Evolutionary conservation across 1,139 yeast genomes (phyloP).

Genomic region (Geotrichum cucujoidarum): DNA sequence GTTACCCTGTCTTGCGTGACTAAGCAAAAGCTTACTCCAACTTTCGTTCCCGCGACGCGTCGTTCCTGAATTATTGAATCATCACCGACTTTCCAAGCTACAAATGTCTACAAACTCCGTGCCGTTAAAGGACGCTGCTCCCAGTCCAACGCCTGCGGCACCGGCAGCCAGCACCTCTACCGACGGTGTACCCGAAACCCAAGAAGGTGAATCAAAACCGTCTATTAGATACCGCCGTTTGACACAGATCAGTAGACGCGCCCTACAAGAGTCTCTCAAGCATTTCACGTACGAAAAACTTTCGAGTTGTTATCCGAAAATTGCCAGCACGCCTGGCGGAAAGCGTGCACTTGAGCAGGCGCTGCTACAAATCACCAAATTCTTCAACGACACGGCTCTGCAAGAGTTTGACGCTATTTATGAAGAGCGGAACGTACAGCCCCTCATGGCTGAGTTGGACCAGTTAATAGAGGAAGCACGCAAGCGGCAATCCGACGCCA

Average conservation of each 20-base stretch:
- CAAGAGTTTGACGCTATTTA: conserved; percentile 64
- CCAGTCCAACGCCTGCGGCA: conserved; percentile 2
- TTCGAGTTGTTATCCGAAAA: conserved; percentile 60
- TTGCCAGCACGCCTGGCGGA: conserved; percentile 50
- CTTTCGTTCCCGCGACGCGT: too few relatives aligned
- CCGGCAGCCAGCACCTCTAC: background rate
- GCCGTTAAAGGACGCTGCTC: conserved; percentile 7
- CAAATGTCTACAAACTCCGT: background rate
- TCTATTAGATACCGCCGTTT: conserved; percentile 51
- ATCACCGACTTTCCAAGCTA: too few relatives aligned
- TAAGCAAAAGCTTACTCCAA: too few relatives aligned
- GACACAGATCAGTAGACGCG: conserved; percentile 54
- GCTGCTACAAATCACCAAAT: conserved; percentile 53
- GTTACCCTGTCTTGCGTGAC: too few relatives aligned
- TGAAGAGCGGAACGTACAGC: conserved; percentile 54
- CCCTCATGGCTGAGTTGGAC: conserved; percentile 61
- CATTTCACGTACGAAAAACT: conserved; percentile 58
- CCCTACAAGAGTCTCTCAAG: conserved; percentile 62
- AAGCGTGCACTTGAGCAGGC: conserved; percentile 51
- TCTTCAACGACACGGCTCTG: conserved; percentile 55
- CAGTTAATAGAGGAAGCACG: conserved; percentile 55
- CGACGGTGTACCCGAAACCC: background rate
- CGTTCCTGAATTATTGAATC: too few relatives aligned
- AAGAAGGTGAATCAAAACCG: background rate
- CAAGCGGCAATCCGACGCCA: conserved; percentile 16